phyloP scores from a whole-genome alignment of 345 rosid species.

The Citrus trifoliata region DNA sequence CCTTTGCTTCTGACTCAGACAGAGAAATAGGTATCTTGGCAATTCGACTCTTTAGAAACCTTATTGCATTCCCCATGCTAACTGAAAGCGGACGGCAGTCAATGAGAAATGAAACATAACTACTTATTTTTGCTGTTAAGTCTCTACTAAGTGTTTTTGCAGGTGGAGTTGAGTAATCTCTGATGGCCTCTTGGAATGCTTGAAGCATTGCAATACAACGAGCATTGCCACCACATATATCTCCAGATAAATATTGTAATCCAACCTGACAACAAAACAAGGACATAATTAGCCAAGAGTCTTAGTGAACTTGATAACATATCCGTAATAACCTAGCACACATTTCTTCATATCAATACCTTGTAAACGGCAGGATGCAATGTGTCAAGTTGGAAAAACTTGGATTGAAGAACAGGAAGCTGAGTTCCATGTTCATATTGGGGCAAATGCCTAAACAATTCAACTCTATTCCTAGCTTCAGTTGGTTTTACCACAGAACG shows the following conservation, averaged over 20 bases:
- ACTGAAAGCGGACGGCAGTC: slow-evolving; percentile 91
- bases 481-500: slow-evolving; percentile 87
- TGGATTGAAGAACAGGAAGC: slow-evolving; percentile 80
- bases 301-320: background rate
- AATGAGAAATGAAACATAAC: slow-evolving; percentile 80
- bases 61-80: slow-evolving; percentile 94
- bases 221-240: slow-evolving; percentile 87
- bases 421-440: slow-evolving; percentile 93
- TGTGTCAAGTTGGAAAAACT: slow-evolving; percentile 83
- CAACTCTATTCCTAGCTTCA: slow-evolving; percentile 86
- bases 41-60: slow-evolving; percentile 70
- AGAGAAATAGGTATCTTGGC: slow-evolving; percentile 66
- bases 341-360: slow-evolving; percentile 34
- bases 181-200: slow-evolving; percentile 84
- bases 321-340: background rate
- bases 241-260: slow-evolving; percentile 81
- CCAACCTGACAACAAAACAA: slow-evolving; percentile 63
- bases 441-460: slow-evolving; percentile 95
- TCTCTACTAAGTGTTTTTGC: slow-evolving; percentile 78
- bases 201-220: slow-evolving; percentile 97
- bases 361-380: slow-evolving; percentile 92
- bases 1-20: slow-evolving; percentile 76
- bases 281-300: background rate
- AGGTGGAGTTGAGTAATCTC: slow-evolving; percentile 73
- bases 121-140: slow-evolving; percentile 76